phyloP scores from a whole-genome alignment of 257 asterid genomes.

The Solanum piurae region DNA sequence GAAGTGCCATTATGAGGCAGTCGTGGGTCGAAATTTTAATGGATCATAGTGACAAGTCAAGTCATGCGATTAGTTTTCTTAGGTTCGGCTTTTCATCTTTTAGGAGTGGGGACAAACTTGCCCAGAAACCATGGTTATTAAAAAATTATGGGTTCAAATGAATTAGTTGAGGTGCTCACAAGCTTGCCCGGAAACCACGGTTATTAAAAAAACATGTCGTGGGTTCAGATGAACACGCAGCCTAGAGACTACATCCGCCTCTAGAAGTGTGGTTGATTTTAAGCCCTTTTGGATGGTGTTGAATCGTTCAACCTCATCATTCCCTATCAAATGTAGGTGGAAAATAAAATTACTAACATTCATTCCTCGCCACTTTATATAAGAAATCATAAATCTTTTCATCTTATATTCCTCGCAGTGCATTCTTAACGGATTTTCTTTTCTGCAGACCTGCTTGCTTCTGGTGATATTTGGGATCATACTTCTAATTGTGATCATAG shows the following conservation, averaged over 20 bases:
- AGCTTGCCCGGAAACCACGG: neutral
- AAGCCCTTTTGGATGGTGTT: neutral
- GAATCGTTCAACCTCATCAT: neutral
- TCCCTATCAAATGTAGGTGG: neutral
- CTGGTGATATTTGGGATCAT: constrained; percentile 77
- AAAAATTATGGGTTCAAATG: neutral
- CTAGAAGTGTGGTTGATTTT: neutral
- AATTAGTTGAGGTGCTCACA: neutral
- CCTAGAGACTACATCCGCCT: neutral
- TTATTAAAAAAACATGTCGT: neutral
- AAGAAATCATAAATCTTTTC: neutral
- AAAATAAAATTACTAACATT: neutral
- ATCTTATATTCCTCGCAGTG: neutral
- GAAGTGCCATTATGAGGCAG: neutral
- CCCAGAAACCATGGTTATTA: neutral
- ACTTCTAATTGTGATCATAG: constrained; percentile 63
- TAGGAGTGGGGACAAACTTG: neutral
- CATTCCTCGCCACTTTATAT: neutral
- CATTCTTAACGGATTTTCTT: neutral
- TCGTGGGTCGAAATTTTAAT: neutral
- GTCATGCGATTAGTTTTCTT: neutral
- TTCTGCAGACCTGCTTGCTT: constrained; percentile 69
- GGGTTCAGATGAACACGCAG: neutral
- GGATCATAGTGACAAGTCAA: neutral
- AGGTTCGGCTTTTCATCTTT: neutral